Base-by-base conservation (phyloP, 1,284 basidiomycete genomes). In the Apiotrichum sp. region DNA sequence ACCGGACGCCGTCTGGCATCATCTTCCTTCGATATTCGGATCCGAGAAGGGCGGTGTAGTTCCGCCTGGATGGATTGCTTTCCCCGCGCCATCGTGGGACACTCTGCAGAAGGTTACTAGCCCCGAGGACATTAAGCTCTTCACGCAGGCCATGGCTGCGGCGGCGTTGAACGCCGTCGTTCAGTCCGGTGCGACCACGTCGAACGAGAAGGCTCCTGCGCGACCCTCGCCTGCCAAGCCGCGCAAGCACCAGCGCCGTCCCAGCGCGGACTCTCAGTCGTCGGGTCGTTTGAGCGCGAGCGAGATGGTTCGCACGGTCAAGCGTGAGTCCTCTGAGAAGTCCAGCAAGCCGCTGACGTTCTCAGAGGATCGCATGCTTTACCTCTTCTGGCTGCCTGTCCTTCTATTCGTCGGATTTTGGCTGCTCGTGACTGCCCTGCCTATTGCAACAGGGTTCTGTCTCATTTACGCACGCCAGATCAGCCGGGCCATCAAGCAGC, bases 311-410 rank as follows among this genome's bases (percentile, higher is more conserved):
- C 61, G 65, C 53, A 66, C 68, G 42, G 69, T 71, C 50, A 71
- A 70, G 59, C 84, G 87, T 89, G 71, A 74, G 85, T 56, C n/a
- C 29, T 22, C 50, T 44, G 34, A 47, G 40, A 43, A 9, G 38
- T 3, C 13, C 32, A 44, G 31, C 47, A 22, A 22, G 31, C 35
- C 3, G 50, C 54, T 56, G 44, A 56, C 51, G 13, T 45, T 50
- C 64, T 31, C 66, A 89, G 91, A 89, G 74, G 92, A 97, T 73
- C 85, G 85, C 47, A 96, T 97, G 93, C 82, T 97, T 48, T 76
- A 93, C 50, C 77, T 89, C 55, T 96, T 97, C 81, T 97, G 93
- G 93, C 81, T 96, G 64, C 93, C 93, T 3, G 89, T 93, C 62
- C 79, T 96, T 35, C 65, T 72, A 10, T 74, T 74, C 50, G 69